Conservation (phyloP, 805 yeast species). For the Candida loeiensis region DNA sequence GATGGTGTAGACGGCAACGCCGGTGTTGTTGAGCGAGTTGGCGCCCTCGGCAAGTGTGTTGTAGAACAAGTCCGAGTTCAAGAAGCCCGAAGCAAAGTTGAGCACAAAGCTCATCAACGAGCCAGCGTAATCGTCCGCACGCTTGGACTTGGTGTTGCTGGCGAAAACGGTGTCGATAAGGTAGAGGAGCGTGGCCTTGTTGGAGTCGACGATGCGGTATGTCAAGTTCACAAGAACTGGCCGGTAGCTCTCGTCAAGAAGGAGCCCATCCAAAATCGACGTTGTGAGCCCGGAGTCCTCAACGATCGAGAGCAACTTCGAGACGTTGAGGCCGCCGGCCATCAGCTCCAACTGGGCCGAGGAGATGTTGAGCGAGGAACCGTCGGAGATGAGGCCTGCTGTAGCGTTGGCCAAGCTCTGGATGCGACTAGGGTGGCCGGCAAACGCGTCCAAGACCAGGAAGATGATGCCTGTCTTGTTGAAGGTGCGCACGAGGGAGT, state of each 20-base stretch:
- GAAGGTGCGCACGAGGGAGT: slow-evolving; percentile 15
- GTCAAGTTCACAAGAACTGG: slow-evolving; percentile 30
- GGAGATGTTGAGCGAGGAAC: slow-evolving; percentile 3
- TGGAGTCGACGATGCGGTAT: slow-evolving; percentile 29
- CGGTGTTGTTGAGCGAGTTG: slow-evolving; percentile 40
- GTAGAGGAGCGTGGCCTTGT: slow-evolving; percentile 24
- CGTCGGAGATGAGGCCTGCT: slow-evolving; percentile 15
- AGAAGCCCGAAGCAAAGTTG: slow-evolving; percentile 26
- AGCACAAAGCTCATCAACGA: slow-evolving; percentile 24
- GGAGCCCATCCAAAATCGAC: slow-evolving; percentile 34
- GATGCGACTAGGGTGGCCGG: slow-evolving; percentile 27
- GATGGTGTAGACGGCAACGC: slow-evolving; percentile 34
- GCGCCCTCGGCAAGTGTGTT: slow-evolving; percentile 24
- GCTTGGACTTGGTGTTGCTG: slow-evolving; percentile 2
- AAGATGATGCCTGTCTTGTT: slow-evolving; percentile 35
- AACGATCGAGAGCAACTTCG: slow-evolving; percentile 23
- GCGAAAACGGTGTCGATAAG: slow-evolving; percentile 10
- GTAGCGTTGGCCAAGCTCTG: slow-evolving; percentile 30
- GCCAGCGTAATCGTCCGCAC: slow-evolving; percentile 14
- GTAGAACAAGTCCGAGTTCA: slow-evolving; percentile 26
- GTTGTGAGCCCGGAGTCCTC: slow-evolving; percentile 33
- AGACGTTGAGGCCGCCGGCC: slow-evolving; percentile 14
- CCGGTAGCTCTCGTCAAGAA: slow-evolving; percentile 32
- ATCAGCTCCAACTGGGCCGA: slow-evolving; percentile 1
- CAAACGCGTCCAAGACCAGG: slow-evolving; percentile 32